Evolutionary conservation across 495 filamentous ascomycete genomes (phyloP).

Genomic region (Neurospora tetrasperma): DNA sequence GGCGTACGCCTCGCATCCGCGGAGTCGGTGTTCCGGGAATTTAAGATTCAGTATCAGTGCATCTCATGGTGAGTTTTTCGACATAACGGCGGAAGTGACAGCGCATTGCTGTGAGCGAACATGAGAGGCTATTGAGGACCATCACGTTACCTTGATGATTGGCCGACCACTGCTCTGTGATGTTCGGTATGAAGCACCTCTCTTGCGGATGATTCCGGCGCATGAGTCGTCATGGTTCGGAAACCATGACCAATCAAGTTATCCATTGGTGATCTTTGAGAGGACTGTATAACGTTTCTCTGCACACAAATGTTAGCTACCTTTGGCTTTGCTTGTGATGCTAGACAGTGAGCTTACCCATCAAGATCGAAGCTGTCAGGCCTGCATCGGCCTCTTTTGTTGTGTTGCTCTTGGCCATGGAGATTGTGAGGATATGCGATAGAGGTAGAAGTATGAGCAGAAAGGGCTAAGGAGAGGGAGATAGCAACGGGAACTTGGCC

Average conservation of each 20-base stretch:
- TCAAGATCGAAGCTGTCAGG: background rate
- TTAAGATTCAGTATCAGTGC: background rate
- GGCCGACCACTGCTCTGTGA: background rate
- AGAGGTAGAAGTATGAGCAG: background rate
- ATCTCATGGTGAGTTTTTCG: background rate
- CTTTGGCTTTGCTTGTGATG: background rate
- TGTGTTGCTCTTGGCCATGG: background rate
- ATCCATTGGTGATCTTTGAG: background rate
- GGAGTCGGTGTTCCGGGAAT: background rate
- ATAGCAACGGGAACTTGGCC: background rate
- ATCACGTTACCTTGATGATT: background rate
- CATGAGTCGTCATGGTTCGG: background rate
- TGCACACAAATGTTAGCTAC: background rate
- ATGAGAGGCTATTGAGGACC: background rate
- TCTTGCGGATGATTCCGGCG: background rate
- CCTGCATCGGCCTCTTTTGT: background rate
- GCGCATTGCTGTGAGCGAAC: background rate
- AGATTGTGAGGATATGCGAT: background rate
- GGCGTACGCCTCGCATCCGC: constrained; percentile 6
- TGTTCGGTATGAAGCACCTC: background rate
- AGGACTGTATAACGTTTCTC: background rate
- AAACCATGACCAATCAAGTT: background rate
- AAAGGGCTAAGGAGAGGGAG: background rate
- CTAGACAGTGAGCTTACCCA: background rate
- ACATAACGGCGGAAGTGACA: background rate